phyloP scores from a whole-genome alignment of 768 basidiomycete genomes.

The Tylopilus balloui region DNA sequence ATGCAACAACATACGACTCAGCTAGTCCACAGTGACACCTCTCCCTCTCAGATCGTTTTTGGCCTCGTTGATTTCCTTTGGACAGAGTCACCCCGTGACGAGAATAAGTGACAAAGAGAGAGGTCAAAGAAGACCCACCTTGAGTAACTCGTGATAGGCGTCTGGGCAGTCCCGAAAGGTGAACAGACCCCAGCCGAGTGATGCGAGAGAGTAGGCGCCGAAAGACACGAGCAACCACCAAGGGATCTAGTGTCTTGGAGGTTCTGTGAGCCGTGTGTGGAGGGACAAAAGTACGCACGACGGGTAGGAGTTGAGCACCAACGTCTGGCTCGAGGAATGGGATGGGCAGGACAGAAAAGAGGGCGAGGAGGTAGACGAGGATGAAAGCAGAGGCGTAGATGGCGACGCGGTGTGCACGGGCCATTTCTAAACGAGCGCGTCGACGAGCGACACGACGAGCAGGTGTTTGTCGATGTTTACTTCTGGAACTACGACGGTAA shows the following conservation, averaged over 20 bases:
- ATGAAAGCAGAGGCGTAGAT: constrained; percentile 40
- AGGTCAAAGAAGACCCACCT: constrained; percentile 31
- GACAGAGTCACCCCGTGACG: background rate
- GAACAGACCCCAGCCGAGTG: constrained; percentile 69
- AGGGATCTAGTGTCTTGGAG: constrained; percentile 38
- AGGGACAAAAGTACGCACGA: constrained; percentile 9
- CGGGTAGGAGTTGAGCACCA: constrained; percentile 7
- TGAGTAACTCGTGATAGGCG: constrained; percentile 65
- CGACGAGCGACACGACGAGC: too few species aligned
- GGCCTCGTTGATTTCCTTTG: constrained; percentile 60
- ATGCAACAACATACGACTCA: background rate
- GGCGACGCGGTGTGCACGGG: constrained; percentile 55
- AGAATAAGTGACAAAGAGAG: background rate
- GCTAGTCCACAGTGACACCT: constrained; percentile 58
- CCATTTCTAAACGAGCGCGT: constrained; percentile 45
- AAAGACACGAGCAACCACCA: constrained; percentile 82
- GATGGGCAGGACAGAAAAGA: constrained; percentile 12
- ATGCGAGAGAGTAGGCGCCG: constrained; percentile 75
- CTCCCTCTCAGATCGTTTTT: constrained; percentile 54
- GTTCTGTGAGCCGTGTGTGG: background rate
- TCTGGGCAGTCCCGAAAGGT: constrained; percentile 77
- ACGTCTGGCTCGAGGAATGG: constrained; percentile 12
- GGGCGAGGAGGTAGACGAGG: constrained; percentile 39
- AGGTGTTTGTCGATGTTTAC: too few species aligned
- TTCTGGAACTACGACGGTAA: too few species aligned